Base-by-base conservation (phyloP, 768 basidiomycete species). In the Leccinum sublutescens region DNA sequence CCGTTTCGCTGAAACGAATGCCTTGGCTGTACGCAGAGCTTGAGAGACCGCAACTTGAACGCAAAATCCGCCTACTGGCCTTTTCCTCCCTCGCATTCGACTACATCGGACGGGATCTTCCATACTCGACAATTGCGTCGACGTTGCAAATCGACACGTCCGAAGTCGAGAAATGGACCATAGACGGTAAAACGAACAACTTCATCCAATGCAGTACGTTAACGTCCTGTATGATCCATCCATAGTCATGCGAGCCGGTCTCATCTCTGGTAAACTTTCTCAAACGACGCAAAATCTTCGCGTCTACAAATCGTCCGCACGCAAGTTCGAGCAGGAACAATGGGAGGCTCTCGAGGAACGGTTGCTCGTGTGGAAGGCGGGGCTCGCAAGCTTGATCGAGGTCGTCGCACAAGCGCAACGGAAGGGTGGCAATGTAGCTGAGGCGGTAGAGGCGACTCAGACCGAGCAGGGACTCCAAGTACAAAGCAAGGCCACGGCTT, bases 131-230 rank as follows among this genome's bases (percentile, higher is more conserved):
- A 65, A 84, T 95, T 38, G 86, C 87, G 1, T 77, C 84, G 29
- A 78, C 82, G 12, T 74, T 95, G 48, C 83, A 90, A 62, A 84
- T 92, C 8, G 80, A 85, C 25, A 60, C 72, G 21, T 76, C 81
- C 25, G 78, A 90, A 59, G 91, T 95, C 29, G 93, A 95, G 71
- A 86, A 83, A 66, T 94, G 91, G 91, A 85, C 86, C 43, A 94
- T 95, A 62, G 91, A 94, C 74, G 87, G 92, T 93, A 67, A 60
- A 78, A 63, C 12, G 31, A 50, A 56, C 55, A 8, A 19, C 4
- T 31, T 5, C 33, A 33, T 31, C 0, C 3, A 49, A 21, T 6
- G 4, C 23, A 27, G 6, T 6, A 5, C 25, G 49, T 48, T 61
- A 38, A 62, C 8, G 40, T 40, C 17, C 31, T 5, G 23, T 56